Evolutionary conservation across 176 grass and related monocot species (phyloP).

Genomic region (Aegilops sharonensis): DNA sequence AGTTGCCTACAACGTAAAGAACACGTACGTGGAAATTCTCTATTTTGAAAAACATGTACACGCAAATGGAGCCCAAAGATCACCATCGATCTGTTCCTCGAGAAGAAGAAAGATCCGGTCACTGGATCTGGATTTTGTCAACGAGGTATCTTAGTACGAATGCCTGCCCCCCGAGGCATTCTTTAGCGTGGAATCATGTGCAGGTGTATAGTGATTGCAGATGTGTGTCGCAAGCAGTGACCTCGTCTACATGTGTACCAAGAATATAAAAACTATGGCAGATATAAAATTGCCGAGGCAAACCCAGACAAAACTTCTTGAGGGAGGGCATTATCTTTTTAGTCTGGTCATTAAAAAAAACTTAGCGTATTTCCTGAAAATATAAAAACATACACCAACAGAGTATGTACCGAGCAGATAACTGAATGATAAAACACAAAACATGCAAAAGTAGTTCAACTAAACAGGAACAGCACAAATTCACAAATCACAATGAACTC

Average conservation of each 20-base stretch:
- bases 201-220: background rate
- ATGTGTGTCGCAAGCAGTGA: slow-evolving; percentile 8
- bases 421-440: background rate
- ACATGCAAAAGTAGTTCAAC: background rate
- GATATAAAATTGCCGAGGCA: background rate
- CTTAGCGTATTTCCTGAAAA: background rate
- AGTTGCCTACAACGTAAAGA: too few species aligned
- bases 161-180: background rate
- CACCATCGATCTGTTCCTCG: background rate
- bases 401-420: background rate
- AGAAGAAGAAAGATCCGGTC: background rate
- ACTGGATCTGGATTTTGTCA: background rate
- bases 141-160: background rate
- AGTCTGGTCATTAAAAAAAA: background rate
- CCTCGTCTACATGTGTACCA: background rate
- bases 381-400: background rate
- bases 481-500: background rate
- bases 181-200: background rate
- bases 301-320: background rate
- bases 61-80: background rate
- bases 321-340: background rate
- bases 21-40: background rate
- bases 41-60: too few species aligned
- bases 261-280: background rate
- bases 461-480: background rate